Evolutionary conservation across 768 basidiomycete genomes (phyloP).

Genomic region (Lactarius quietus): DNA sequence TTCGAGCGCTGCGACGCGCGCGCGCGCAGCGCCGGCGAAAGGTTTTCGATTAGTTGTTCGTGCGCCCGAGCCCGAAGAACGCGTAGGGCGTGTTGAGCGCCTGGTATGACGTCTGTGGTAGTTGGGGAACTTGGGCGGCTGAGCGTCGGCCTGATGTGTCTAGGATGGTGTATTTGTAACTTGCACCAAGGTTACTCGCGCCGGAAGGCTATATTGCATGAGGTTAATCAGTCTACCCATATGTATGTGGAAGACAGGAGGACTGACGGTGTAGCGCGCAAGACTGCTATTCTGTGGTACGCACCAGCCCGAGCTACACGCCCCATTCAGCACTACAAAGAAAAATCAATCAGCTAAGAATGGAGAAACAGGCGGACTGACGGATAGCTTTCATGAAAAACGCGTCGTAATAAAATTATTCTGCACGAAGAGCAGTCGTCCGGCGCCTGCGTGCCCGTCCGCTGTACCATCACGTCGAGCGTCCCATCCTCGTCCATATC

Average conservation of each 20-base stretch:
- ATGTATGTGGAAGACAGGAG: neutral
- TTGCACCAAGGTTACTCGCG: constrained; percentile 90
- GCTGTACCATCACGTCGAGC: constrained; percentile 88
- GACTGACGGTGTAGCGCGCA: constrained; percentile 66
- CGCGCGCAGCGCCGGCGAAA: constrained; percentile 91
- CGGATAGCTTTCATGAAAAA: constrained; percentile 98
- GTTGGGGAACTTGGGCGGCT: constrained; percentile 92
- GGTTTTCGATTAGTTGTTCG: constrained; percentile 99
- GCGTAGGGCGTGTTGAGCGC: constrained; percentile 88
- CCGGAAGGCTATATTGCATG: constrained; percentile 69
- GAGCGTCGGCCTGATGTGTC: constrained; percentile 86
- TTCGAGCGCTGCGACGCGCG: constrained; percentile 90
- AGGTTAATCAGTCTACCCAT: too few relatives aligned
- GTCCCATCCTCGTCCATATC: constrained; percentile 98
- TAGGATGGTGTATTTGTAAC: constrained; percentile 95
- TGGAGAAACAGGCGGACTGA: constrained; percentile 37
- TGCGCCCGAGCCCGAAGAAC: constrained; percentile 94
- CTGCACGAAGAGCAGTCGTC: constrained; percentile 76
- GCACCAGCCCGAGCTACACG: constrained; percentile 83
- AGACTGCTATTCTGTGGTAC: constrained; percentile 51
- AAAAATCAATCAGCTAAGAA: neutral
- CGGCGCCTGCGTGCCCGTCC: constrained; percentile 63
- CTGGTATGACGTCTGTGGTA: constrained; percentile 91
- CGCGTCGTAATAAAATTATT: constrained; percentile 99
- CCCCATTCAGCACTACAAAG: constrained; percentile 80